Evolutionary conservation across 1,284 basidiomycete species (phyloP), one percentile per base, ranked within the genome.

Genomic region (Rhodotorula mucilaginosa): DNA sequence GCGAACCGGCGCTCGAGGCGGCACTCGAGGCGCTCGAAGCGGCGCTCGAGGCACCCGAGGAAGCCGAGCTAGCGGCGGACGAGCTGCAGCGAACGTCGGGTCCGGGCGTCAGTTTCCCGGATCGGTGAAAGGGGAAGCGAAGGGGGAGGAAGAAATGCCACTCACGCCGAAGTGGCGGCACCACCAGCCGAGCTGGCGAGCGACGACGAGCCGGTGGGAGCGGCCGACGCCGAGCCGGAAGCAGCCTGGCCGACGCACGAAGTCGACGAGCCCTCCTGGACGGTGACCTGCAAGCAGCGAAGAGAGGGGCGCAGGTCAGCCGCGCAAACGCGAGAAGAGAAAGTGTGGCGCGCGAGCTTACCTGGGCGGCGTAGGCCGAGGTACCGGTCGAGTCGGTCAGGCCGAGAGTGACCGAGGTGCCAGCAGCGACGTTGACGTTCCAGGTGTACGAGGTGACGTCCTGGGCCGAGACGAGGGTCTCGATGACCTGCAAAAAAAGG

Each of bases 351-450:
- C 3, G 19, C 7, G 5, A 15, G 54, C 57, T 57, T n/a, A 57
- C 59, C 57, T 49, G 23, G 18, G 66, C 73, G 65, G 67, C 58
- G 68, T 63, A 74, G 46, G 47, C 65, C 48, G 68, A n/a, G 2
- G 29, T 7, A 34, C 80, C 80, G 39, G 67, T 72, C 58, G 70
- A 73, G 70, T 81, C 80, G 68, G 73, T 75, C 59, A 81, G 69
- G 64, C 76, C 74, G 65, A 81, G 71, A 69, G 80, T 80, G 68
- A 81, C 77, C 64, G 77, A 75, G 60, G 76, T 78, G 65, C 80
- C 80, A 19, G 79, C 73, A 44, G 79, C 61, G 47, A 80, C 44
- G 77, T 81, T 75, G 71, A 80, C 79, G 69, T 70, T 79, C 71
- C 72, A 73, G 60, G 72, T 66, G 69, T 70, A 73, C 51, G 66